Evolutionary conservation across 2,329 filamentous ascomycete genomes (phyloP).

Genomic region (Ophiostoma sp.): DNA sequence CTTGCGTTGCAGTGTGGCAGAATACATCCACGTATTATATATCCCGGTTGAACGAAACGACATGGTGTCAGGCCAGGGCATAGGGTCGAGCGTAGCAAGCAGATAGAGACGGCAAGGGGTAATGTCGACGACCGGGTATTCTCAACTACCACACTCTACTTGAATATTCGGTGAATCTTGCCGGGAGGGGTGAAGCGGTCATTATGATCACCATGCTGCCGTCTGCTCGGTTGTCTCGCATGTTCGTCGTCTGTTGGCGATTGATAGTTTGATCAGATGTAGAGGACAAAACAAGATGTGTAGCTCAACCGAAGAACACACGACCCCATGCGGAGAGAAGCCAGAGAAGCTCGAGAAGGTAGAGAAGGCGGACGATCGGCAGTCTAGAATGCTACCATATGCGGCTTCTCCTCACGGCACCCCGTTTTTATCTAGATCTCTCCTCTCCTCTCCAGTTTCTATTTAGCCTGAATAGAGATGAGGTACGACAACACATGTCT

Average conservation of each 20-base stretch:
- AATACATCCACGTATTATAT: background rate
- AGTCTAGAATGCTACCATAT: background rate
- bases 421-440: background rate
- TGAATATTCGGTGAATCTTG: background rate
- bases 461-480: constrained; percentile 3
- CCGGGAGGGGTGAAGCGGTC: background rate
- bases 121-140: background rate
- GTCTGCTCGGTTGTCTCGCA: background rate
- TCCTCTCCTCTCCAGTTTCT: constrained; percentile 3
- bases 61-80: background rate
- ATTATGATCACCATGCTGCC: background rate
- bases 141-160: background rate
- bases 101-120: background rate
- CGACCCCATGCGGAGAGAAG: background rate
- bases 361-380: background rate
- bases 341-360: background rate
- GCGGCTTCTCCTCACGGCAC: constrained; percentile 1
- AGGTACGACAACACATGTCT: too few species aligned
- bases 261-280: too few species aligned
- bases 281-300: too few species aligned
- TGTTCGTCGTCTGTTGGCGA: too few species aligned
- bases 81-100: background rate
- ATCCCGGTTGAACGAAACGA: background rate
- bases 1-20: background rate
- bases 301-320: background rate